phyloP scores from a whole-genome alignment of 306 rosid genomes.

The Sphenostylis stenocarpa region DNA sequence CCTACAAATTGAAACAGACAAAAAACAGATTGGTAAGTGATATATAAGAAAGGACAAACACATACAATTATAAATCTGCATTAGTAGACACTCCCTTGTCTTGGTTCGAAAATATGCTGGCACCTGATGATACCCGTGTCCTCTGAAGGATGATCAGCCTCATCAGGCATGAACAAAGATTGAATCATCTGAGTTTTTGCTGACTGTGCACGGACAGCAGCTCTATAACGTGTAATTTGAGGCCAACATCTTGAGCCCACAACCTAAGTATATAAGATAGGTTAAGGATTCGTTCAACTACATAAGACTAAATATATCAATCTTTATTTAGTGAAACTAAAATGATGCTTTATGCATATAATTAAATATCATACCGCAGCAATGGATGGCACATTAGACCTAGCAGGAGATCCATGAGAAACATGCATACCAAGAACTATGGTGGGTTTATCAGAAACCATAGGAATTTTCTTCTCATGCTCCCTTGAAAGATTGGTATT shows the following conservation, averaged over 20 bases:
- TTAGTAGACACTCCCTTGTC: too few species aligned
- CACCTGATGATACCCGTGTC: slow-evolving; percentile 46
- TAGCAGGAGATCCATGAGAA: slow-evolving; percentile 49
- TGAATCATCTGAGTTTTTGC: slow-evolving; percentile 36
- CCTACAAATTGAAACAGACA: slow-evolving; percentile 21
- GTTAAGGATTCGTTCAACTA: too few species aligned
- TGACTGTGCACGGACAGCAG: slow-evolving; percentile 39
- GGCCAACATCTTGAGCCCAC: slow-evolving; percentile 53
- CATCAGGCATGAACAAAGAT: slow-evolving; percentile 32
- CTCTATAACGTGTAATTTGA: slow-evolving; percentile 40
- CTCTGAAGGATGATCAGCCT: neutral
- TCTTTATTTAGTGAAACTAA: too few species aligned
- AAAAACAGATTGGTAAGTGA: too few species aligned
- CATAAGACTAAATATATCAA: too few species aligned
- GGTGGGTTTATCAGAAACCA: slow-evolving; percentile 42
- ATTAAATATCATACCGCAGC: slow-evolving; percentile 46
- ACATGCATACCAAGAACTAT: slow-evolving; percentile 54
- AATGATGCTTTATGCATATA: too few species aligned
- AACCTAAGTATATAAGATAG: slow-evolving; percentile 36
- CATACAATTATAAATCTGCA: neutral
- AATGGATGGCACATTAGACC: slow-evolving; percentile 45
- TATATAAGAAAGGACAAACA: neutral
- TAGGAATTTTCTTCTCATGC: slow-evolving; percentile 23
- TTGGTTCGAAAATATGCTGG: neutral
- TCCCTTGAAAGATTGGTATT: slow-evolving; percentile 39